Percentiles rank a stretch among this genome's conserved stretches.
phyloP scores from a whole-genome alignment of 2,329 filamentous ascomycete genomes.

The Cladobotryum protrusum region DNA sequence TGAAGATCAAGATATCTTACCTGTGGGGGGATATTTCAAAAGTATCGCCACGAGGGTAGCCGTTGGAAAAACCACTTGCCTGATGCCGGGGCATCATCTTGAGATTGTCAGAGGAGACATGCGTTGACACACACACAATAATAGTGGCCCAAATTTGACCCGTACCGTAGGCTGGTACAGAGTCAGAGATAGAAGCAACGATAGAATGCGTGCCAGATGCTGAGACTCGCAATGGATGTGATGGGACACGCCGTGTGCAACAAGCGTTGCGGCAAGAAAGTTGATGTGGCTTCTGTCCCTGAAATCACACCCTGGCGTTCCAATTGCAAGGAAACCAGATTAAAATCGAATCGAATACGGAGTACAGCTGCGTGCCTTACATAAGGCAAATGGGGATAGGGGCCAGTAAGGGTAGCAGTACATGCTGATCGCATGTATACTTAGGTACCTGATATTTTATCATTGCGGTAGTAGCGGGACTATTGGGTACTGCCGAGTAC shows the following conservation, averaged over 20 bases:
- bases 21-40: constrained; percentile 88
- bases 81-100: constrained; percentile 85
- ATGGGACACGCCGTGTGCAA: neutral
- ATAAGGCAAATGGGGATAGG: constrained; percentile 1
- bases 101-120: constrained; percentile 29
- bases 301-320: neutral
- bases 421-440: no score
- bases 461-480: no score
- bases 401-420: no score
- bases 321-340: neutral
- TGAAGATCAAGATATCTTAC: constrained; percentile 42
- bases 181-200: neutral
- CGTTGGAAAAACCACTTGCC: constrained; percentile 69
- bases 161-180: neutral
- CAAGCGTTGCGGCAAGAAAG: neutral
- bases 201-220: neutral
- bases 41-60: constrained; percentile 69
- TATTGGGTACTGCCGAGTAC: no score
- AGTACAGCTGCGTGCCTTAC: neutral
- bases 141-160: neutral
- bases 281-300: neutral
- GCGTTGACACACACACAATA: constrained; percentile 21
- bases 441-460: no score
- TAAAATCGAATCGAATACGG: neutral
- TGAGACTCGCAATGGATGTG: neutral